Percentiles rank a stretch among this genome's conserved stretches.
phyloP scores from a whole-genome alignment of 164 flowering plant genomes.

The Nymphaea thermarum region DNA sequence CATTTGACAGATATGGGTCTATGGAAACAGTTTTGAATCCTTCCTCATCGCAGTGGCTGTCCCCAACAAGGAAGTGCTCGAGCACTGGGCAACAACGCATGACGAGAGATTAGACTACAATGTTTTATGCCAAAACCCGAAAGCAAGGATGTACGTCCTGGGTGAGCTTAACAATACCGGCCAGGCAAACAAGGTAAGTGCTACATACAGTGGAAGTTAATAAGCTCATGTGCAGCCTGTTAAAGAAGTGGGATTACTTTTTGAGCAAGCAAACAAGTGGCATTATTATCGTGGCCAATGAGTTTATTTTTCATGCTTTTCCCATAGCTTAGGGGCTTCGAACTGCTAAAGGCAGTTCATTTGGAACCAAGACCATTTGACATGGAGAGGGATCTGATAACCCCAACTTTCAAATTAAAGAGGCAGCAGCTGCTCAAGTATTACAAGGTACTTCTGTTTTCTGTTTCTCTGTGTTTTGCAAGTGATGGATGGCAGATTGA shows the following conservation, averaged over 20 bases:
- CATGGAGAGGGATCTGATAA: conserved; percentile 72
- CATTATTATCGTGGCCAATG: no score
- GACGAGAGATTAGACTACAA: conserved; percentile 46
- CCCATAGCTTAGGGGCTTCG: conserved; percentile 84
- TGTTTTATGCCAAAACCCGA: conserved; percentile 43
- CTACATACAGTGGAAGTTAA: no score
- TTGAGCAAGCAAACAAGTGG: no score
- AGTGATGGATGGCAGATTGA: no score
- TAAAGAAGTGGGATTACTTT: not conserved
- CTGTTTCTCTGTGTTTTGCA: not conserved
- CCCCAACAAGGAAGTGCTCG: conserved; percentile 63
- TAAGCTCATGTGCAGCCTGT: no score
- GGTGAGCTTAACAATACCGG: conserved; percentile 72
- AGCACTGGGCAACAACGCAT: conserved; percentile 68
- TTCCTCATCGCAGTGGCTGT: conserved; percentile 87
- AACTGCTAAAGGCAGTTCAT: conserved; percentile 69
- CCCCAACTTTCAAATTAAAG: conserved; percentile 92
- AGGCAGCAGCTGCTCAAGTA: conserved; percentile 76
- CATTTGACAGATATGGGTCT: conserved; percentile 74
- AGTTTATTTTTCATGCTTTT: not conserved
- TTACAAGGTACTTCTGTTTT: conserved; percentile 51
- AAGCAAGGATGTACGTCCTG: conserved; percentile 53
- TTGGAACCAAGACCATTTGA: conserved; percentile 86
- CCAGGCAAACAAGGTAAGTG: conserved; percentile 46
- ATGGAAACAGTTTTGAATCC: conserved; percentile 94